Evolutionary conservation across 2,329 filamentous ascomycete species (phyloP).

Genomic region (Fusarium guadeloupense): DNA sequence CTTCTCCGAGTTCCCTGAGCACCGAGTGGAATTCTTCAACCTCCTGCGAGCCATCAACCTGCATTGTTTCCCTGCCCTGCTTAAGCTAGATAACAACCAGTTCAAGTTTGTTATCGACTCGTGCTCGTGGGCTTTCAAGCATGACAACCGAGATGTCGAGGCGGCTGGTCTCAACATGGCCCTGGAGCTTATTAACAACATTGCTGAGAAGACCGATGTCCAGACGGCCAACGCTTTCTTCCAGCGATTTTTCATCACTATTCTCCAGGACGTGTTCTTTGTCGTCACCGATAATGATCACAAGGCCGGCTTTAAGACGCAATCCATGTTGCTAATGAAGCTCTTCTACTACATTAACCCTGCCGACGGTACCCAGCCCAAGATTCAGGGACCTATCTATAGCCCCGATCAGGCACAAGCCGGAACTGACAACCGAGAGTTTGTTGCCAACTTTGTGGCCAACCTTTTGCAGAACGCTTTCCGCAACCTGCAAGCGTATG

Average conservation of each 20-base stretch:
- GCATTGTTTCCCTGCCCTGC: conserved; percentile 92
- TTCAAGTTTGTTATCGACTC: conserved; percentile 99
- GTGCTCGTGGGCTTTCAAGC: conserved; percentile 99
- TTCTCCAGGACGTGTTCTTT: conserved; percentile 97
- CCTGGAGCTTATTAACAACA: conserved; percentile 95
- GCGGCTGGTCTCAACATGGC: conserved; percentile 98
- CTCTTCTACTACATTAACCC: conserved; percentile 96
- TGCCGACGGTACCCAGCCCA: conserved; percentile 73
- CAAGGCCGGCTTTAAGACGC: conserved; percentile 99
- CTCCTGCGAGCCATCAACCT: conserved; percentile 94
- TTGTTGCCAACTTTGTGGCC: conserved; percentile 86
- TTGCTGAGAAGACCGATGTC: conserved; percentile 89
- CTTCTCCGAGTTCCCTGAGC: conserved; percentile 98
- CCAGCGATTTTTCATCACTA: conserved; percentile 95
- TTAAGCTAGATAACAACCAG: conserved; percentile 93
- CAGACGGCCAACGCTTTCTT: conserved; percentile 94
- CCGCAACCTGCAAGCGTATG: conserved; percentile 89
- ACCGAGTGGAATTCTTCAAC: conserved; percentile 99
- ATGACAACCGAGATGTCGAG: conserved; percentile 98
- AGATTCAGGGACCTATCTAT: conserved; percentile 94
- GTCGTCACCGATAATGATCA: conserved; percentile 97
- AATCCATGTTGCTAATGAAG: conserved; percentile 90
- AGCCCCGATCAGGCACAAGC: conserved; percentile 80
- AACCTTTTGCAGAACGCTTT: conserved; percentile 89
- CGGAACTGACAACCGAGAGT: conserved; percentile 90